Conservation (phyloP, 345 rosid genomes). For the Passiflora organensis region DNA sequence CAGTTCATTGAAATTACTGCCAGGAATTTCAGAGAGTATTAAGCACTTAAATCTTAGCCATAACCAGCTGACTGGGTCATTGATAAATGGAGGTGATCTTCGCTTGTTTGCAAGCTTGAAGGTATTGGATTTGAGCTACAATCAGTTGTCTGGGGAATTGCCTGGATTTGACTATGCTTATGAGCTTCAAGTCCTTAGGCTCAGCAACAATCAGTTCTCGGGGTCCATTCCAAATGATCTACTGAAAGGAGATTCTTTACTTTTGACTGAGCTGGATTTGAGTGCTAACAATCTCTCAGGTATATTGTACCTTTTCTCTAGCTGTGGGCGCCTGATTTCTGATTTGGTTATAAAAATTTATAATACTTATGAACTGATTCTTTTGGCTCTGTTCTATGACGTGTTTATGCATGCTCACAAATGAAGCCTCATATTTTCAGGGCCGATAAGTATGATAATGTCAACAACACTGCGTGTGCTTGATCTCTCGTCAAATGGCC, state of each 20-base stretch:
- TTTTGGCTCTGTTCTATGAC: neutral
- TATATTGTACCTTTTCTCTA: slow-evolving; percentile 8
- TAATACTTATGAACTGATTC: too few relatives aligned
- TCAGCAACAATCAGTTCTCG: slow-evolving; percentile 78
- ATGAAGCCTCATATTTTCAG: slow-evolving; percentile 36
- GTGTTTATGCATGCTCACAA: slow-evolving; percentile 14
- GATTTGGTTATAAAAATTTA: too few relatives aligned
- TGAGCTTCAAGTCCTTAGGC: slow-evolving; percentile 86
- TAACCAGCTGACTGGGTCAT: slow-evolving; percentile 80
- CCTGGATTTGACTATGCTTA: slow-evolving; percentile 87
- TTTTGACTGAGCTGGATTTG: slow-evolving; percentile 72
- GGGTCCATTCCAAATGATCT: slow-evolving; percentile 82
- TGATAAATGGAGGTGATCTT: slow-evolving; percentile 55
- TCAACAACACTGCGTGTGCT: slow-evolving; percentile 68
- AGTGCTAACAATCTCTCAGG: slow-evolving; percentile 97
- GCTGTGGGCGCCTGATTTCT: too few relatives aligned
- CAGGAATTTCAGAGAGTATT: slow-evolving; percentile 75
- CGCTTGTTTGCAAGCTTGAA: slow-evolving; percentile 65
- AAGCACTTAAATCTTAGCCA: slow-evolving; percentile 71
- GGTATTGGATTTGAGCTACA: slow-evolving; percentile 90
- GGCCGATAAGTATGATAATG: slow-evolving; percentile 65
- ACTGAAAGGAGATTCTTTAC: slow-evolving; percentile 83
- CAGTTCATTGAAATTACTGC: slow-evolving; percentile 57
- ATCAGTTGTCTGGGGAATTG: slow-evolving; percentile 83
- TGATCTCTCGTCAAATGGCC: slow-evolving; percentile 74